Conservation (phyloP, 805 yeast genomes). For the Huiozyma naganishii region DNA sequence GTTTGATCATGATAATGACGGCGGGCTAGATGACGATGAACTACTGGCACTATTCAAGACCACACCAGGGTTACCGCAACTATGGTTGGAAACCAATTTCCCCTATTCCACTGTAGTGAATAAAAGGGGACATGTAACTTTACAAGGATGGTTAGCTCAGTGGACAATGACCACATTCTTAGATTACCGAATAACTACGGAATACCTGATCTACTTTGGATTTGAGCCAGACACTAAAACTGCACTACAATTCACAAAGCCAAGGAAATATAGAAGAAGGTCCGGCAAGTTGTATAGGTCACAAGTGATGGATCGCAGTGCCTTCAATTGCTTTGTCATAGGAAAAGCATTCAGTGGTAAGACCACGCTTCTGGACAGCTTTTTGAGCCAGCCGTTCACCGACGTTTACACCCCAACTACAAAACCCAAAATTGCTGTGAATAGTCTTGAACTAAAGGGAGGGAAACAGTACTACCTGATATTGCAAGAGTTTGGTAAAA, state of each 20-base stretch:
- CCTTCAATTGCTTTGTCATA: slow-evolving; percentile 77
- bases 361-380: slow-evolving; percentile 71
- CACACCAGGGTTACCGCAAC: slow-evolving; percentile 83
- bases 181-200: slow-evolving; percentile 74
- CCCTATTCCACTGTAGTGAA: slow-evolving; percentile 84
- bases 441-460: slow-evolving; percentile 85
- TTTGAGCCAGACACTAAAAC: slow-evolving; percentile 45
- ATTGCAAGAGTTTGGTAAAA: slow-evolving; percentile 79
- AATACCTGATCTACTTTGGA: slow-evolving; percentile 83
- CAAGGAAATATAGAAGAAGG: slow-evolving; percentile 58
- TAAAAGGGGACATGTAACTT: slow-evolving; percentile 78
- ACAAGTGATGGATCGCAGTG: slow-evolving; percentile 70
- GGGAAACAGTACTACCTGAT: slow-evolving; percentile 93
- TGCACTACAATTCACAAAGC: slow-evolving; percentile 73
- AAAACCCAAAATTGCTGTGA: slow-evolving; percentile 71
- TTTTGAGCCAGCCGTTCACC: slow-evolving; percentile 61
- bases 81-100: slow-evolving; percentile 79
- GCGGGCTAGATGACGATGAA: slow-evolving; percentile 76
- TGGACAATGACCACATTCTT: slow-evolving; percentile 95
- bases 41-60: slow-evolving; percentile 62
- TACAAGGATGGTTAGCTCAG: slow-evolving; percentile 98
- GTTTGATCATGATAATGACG: slow-evolving; percentile 93
- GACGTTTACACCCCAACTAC: slow-evolving; percentile 73
- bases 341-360: slow-evolving; percentile 88
- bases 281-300: slow-evolving; percentile 59